A percentile compares a stretch with the other conserved stretches of the same genome.
These are phyloP conservation scores for Dalbergia cultrata DNA, from an alignment of 306 rosid species.

Conservation along the genomic window DNA sequence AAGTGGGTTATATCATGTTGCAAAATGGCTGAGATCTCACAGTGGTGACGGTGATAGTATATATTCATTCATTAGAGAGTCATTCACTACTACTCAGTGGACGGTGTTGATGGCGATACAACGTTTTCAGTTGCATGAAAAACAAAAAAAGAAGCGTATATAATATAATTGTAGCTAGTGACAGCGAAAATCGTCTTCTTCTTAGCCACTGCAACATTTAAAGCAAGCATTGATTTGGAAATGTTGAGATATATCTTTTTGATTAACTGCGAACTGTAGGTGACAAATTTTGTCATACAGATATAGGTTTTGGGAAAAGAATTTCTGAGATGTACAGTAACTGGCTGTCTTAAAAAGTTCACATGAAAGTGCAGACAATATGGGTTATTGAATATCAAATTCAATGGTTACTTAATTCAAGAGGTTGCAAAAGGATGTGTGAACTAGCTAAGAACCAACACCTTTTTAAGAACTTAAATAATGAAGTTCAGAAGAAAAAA, in stretches of 20 bases:
- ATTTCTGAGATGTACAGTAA: constrained; percentile 25
- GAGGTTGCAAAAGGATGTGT: neutral
- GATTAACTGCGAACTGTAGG: neutral
- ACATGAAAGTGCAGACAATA: neutral
- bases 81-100: constrained; percentile 33
- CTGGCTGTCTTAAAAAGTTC: constrained; percentile 6
- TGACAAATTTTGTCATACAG: constrained; percentile 28
- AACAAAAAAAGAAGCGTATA: neutral
- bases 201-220: neutral
- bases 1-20: constrained; percentile 42
- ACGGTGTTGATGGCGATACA: constrained; percentile 49
- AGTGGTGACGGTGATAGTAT: constrained; percentile 48
- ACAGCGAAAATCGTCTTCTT: constrained; percentile 12
- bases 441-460: neutral
- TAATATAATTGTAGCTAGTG: neutral
- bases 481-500: neutral
- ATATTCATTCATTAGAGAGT: constrained; percentile 43
- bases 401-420: too few relatives aligned
- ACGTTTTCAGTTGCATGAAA: constrained; percentile 14
- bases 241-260: neutral
- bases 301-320: constrained; percentile 20
- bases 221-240: constrained; percentile 11
- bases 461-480: too few relatives aligned
- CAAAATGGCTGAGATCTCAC: constrained; percentile 37
- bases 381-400: too few relatives aligned